Base-by-base conservation (phyloP, 225 moss, liverwort and hornwort species). In the Rhytidiadelphus loreus region DNA sequence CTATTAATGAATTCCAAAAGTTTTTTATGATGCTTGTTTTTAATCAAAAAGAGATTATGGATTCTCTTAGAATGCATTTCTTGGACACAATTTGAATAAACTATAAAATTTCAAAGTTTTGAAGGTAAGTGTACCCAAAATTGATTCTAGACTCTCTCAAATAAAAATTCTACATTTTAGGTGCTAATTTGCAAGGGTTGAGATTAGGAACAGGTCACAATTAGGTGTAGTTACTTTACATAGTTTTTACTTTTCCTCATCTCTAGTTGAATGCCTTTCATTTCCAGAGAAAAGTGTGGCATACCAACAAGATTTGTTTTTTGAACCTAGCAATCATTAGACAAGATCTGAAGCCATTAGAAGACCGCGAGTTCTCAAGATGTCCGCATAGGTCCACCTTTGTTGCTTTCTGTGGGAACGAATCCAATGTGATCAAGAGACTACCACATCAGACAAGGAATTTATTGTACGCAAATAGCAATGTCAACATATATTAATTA, bases 251-350 rank as follows among this genome's bases (percentile, higher is more conserved):
- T 39, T 23, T 24, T 23, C 39, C 2, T 12, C 69, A 39, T 39
- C 7, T 69, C 13, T 4, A 39, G 7, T n/a, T 66, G 12, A 66
- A 11, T 65, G 66, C n/a, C n/a, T 37, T 66, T 66, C 37, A 37
- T n/a, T n/a, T 68, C 1, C 0, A 68, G 4, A 68, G 1, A n/a
- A 66, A 66, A 0, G 2, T 66, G 37, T 0, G 1, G 6, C 6
- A 37, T 66, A 21, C 12, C 37, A 66, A 37, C 2, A 66, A n/a
- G 21, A 37, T 7, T 66, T 66, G 4, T 66, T n/a, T 22, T 66
- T 21, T 66, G 6, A 66, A 66, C 12, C 7, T 22, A 3, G 9
- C 24, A 3, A 7, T 43, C n/a, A n/a, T n/a, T n/a, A n/a, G n/a
- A n/a, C n/a, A n/a, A n/a, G n/a, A n/a, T n/a, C n/a, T n/a, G n/a